A percentile compares a stretch with the other conserved stretches of the same genome.
Conservation (phyloP, 1,284 basidiomycete species). For the Ustilago cynodontis region DNA sequence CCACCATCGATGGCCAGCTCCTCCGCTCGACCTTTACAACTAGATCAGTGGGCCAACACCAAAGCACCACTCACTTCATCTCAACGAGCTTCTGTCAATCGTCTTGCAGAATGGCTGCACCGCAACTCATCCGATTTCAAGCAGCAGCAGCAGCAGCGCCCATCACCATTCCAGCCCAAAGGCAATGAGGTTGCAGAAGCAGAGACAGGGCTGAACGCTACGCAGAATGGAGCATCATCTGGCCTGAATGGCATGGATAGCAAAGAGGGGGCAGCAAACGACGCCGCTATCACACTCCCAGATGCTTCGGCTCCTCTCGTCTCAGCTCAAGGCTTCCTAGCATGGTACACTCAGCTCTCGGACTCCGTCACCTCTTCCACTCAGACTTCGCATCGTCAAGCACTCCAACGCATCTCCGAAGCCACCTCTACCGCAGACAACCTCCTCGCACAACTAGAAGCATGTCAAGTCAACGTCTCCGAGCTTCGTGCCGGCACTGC, state of each 20-base stretch:
- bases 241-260: neutral
- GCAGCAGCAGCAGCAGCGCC: slow-evolving; percentile 31
- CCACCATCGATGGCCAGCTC: slow-evolving; percentile 25
- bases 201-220: neutral
- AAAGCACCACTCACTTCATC: slow-evolving; percentile 48
- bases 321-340: slow-evolving; percentile 54
- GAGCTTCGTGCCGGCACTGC: slow-evolving; percentile 60
- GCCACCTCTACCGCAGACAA: slow-evolving; percentile 46
- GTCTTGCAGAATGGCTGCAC: slow-evolving; percentile 57
- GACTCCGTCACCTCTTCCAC: slow-evolving; percentile 53
- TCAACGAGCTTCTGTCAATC: slow-evolving; percentile 54
- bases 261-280: neutral
- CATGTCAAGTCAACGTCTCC: slow-evolving; percentile 56
- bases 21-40: slow-evolving; percentile 44
- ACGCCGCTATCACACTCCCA: slow-evolving; percentile 19
- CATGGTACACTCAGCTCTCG: slow-evolving; percentile 53
- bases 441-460: slow-evolving; percentile 53
- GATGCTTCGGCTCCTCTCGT: slow-evolving; percentile 34
- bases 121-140: slow-evolving; percentile 42
- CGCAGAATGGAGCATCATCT: neutral
- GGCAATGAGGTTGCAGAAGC: neutral
- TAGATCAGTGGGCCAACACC: slow-evolving; percentile 56
- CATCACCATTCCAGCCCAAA: neutral
- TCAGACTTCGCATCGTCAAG: slow-evolving; percentile 45
- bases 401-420: slow-evolving; percentile 39